Evolutionary conservation across 202 grass and related monocot genomes (phyloP).

Genomic region (Thinopyrum obtusiflorum): DNA sequence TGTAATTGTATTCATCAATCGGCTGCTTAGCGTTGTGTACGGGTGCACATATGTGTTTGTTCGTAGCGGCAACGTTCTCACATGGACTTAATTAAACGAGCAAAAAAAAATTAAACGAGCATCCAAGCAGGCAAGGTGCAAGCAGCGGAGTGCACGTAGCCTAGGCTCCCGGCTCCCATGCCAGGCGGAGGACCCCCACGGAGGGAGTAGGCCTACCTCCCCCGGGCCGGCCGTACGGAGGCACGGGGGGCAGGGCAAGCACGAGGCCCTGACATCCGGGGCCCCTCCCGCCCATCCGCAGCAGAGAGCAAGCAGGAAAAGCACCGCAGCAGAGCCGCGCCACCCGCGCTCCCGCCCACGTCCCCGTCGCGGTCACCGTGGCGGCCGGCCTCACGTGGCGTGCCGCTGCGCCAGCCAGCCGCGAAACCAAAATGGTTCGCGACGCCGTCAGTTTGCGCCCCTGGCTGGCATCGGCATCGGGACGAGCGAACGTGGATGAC

Average conservation of each 20-base stretch:
- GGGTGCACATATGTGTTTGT: neutral
- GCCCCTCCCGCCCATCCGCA: slow-evolving; percentile 7
- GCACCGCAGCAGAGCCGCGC: neutral
- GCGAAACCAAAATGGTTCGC: neutral
- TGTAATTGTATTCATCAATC: neutral
- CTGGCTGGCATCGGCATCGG: too few species aligned
- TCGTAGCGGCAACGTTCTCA: neutral
- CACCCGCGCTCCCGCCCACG: neutral
- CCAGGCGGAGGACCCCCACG: neutral
- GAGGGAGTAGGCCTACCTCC: neutral
- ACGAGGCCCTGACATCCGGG: neutral
- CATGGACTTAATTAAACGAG: neutral
- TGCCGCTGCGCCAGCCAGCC: neutral
- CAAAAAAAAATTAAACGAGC: too few species aligned
- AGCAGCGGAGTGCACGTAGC: slow-evolving; percentile 13
- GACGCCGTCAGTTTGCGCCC: too few species aligned
- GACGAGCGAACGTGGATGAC: slow-evolving; percentile 2
- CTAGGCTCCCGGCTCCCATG: too few species aligned
- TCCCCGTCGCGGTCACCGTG: slow-evolving; percentile 25
- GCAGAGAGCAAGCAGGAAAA: neutral
- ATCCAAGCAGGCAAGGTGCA: neutral
- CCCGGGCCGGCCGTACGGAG: slow-evolving; percentile 35
- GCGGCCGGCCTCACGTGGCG: neutral
- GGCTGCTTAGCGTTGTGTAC: neutral
- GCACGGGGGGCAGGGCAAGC: neutral